Evolutionary conservation across 2,329 filamentous ascomycete species (phyloP), one percentile per base, ranked within the genome.

Genomic region (Calonectria fujianensis): DNA sequence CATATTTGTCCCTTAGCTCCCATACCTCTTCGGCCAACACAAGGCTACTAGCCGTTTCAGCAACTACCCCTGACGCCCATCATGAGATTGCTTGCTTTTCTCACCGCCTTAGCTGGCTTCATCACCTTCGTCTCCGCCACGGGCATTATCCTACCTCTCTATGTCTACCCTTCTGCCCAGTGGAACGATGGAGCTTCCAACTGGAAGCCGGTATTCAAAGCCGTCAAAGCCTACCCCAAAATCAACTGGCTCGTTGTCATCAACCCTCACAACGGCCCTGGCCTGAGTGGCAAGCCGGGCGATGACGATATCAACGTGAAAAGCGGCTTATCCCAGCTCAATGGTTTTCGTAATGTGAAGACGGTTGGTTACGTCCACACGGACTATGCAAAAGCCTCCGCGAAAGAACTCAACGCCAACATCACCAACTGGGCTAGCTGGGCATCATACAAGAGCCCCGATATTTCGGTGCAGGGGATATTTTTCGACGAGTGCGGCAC

Each of bases 321-420:
- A 39, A 71, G 75, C 45, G 79, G 78, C 32, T 64, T 77, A 8
- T 77, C 78, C 14, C 73, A 78, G 52, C 76, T 80, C 16, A 81
- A 81, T 51, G 68, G 69, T 4, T 71, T 75, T 27, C 9, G 16
- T 18, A 81, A 81, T 20, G 74, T 80, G 16, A 74, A 78, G 11
- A 80, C 77, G 3, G 69, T 81, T 7, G 79, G 80, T n/a, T 80
- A 80, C 32, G 78, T 80, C 5, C 77, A 75, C 27, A 81, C 77
- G 9, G 63, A 77, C 67, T 80, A 79, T 51, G 57, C 63, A 32
- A 68, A 48, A 20, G 48, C 75, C 2, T 37, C 77, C 4, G 74
- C 78, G 63, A 71, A 75, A 0, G 76, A 80, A 18, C 73, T 81
- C 61, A 75, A 78, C 57, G 52, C 63, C 41, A 77, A 80, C 68